These are phyloP conservation scores for Microcyclosporella mali DNA, from an alignment of 2,329 filamentous ascomycete genomes.

Conservation along the genomic window DNA sequence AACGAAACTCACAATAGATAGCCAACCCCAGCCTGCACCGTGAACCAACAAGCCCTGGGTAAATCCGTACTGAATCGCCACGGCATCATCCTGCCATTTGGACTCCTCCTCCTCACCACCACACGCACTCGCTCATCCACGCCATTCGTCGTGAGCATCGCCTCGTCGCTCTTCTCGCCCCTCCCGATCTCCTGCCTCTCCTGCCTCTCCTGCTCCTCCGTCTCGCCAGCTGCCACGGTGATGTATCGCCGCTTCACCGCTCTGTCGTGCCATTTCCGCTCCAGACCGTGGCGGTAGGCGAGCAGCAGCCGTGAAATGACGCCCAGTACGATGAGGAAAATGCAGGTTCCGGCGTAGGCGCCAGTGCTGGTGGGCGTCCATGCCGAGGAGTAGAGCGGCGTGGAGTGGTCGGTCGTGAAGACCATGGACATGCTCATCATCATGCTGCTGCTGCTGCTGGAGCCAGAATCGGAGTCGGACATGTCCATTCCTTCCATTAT, in stretches of 20 bases:
- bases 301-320: conserved; percentile 63
- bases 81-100: conserved; percentile 53
- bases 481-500: conserved; percentile 5
- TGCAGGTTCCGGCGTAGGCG: conserved; percentile 80
- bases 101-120: conserved; percentile 37
- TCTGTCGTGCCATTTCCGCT: conserved; percentile 63
- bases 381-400: conserved; percentile 57
- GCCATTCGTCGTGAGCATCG: conserved; percentile 66
- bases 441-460: conserved; percentile 1
- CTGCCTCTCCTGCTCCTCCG: too few species aligned
- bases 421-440: conserved; percentile 39
- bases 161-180: conserved; percentile 53
- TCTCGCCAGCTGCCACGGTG: conserved; percentile 59
- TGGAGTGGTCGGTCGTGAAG: conserved; percentile 60
- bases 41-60: conserved; percentile 63
- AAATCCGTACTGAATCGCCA: conserved; percentile 80
- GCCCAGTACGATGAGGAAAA: conserved; percentile 78
- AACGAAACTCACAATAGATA: conserved; percentile 70
- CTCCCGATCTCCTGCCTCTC: conserved; percentile 35
- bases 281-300: conserved; percentile 57
- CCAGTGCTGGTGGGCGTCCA: conserved; percentile 70
- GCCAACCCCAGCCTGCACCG: conserved; percentile 66
- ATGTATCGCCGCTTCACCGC: conserved; percentile 73
- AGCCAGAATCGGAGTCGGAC: background rate
- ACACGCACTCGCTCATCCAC: conserved; percentile 75